Conservation (phyloP, 2,329 filamentous ascomycete genomes). For the Sporothrix brunneoviolacea region DNA sequence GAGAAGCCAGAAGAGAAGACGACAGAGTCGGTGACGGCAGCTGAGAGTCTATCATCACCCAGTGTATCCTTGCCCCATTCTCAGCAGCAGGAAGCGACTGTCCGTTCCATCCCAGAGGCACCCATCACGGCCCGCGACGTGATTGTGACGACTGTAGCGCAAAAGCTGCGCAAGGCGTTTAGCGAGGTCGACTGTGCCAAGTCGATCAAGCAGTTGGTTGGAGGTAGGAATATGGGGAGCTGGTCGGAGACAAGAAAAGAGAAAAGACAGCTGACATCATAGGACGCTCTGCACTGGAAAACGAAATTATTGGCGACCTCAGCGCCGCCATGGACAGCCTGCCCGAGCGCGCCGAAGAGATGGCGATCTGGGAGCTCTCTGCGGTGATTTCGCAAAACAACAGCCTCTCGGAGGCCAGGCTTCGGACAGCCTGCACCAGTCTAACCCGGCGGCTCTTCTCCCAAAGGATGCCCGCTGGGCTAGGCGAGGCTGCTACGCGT, state of each 20-base stretch:
- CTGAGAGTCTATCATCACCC: slow-evolving; percentile 54
- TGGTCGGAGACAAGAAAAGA: too few species aligned
- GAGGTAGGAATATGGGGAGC: too few species aligned
- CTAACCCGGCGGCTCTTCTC: slow-evolving; percentile 93
- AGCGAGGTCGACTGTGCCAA: slow-evolving; percentile 86
- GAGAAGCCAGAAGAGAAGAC: too few species aligned
- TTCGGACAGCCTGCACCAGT: too few species aligned
- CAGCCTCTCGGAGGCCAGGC: slow-evolving; percentile 82
- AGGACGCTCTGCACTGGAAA: slow-evolving; percentile 98
- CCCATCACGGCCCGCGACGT: too few species aligned
- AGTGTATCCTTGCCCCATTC: slow-evolving; percentile 78
- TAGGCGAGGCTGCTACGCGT: slow-evolving; percentile 92
- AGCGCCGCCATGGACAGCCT: slow-evolving; percentile 98
- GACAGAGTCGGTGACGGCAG: slow-evolving; percentile 86
- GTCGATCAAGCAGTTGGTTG: slow-evolving; percentile 96
- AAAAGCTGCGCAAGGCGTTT: slow-evolving; percentile 94
- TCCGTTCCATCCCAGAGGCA: too few species aligned
- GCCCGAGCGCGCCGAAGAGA: slow-evolving; percentile 97
- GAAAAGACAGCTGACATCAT: too few species aligned
- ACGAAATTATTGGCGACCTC: slow-evolving; percentile 94
- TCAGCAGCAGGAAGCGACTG: slow-evolving; percentile 84
- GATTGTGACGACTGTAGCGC: too few species aligned
- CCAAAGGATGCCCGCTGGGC: slow-evolving; percentile 99
- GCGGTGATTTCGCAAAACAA: slow-evolving; percentile 95
- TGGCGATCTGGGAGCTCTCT: slow-evolving; percentile 95